phyloP scores from a whole-genome alignment of 495 filamentous ascomycete genomes.

The Aspergillus nanangensis region DNA sequence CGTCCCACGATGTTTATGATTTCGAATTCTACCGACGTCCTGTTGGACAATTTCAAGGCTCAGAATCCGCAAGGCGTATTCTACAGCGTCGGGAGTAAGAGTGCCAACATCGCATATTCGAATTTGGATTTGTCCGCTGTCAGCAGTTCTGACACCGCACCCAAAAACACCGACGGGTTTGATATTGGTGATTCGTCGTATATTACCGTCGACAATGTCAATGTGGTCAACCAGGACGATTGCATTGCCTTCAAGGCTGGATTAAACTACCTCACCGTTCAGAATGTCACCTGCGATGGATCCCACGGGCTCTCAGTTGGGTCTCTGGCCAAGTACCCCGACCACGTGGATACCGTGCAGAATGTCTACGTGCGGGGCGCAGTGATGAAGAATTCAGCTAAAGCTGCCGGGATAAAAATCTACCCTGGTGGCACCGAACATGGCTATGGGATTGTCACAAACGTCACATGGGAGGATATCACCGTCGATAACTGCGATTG shows the following conservation, averaged over 20 bases:
- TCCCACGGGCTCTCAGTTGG: conserved; percentile 41
- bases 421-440: conserved; percentile 34
- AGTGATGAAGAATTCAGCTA: conserved; percentile 37
- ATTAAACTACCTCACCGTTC: conserved; percentile 32
- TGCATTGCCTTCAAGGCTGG: conserved; percentile 44
- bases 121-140: conserved; percentile 29
- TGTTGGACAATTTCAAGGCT: too few relatives aligned
- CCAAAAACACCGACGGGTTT: conserved; percentile 43
- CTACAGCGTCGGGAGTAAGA: too few relatives aligned
- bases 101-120: too few relatives aligned
- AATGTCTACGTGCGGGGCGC: conserved; percentile 34
- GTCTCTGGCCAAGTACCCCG: conserved; percentile 24
- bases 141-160: conserved; percentile 27
- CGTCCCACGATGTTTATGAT: too few relatives aligned
- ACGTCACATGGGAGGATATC: conserved; percentile 38
- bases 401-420: conserved; percentile 40
- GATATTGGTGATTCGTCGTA: conserved; percentile 39
- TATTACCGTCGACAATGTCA: conserved; percentile 28
- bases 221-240: conserved; percentile 42
- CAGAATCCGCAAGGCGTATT: too few relatives aligned
- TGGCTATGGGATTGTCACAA: conserved; percentile 32
- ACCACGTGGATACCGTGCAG: conserved; percentile 33
- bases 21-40: conserved; percentile 23
- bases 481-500: conserved; percentile 37
- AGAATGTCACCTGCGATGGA: conserved; percentile 33